Percentiles rank a stretch among this genome's conserved stretches.
Evolutionary conservation across 331 rosid genomes (phyloP).

Genomic region (Stylosanthes scabra): DNA sequence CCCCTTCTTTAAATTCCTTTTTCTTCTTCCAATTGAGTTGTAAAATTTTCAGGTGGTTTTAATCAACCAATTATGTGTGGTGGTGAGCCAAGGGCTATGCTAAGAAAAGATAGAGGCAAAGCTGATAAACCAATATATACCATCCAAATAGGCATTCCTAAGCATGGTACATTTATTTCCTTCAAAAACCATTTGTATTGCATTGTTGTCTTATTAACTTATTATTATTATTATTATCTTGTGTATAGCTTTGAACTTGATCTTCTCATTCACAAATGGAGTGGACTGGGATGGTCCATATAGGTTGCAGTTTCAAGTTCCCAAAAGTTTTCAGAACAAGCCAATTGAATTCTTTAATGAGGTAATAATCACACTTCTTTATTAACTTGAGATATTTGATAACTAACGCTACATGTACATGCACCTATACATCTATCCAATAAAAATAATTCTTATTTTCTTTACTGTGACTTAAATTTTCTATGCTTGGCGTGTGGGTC

Average conservation of each 20-base stretch:
- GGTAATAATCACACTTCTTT: conserved; percentile 42
- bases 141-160: conserved; percentile 95
- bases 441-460: too few species aligned
- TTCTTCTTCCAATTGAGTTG: neutral
- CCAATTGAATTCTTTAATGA: conserved; percentile 80
- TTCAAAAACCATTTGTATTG: neutral
- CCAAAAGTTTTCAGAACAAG: conserved; percentile 67
- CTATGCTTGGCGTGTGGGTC: too few species aligned
- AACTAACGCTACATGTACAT: too few species aligned
- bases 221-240: neutral
- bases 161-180: conserved; percentile 56
- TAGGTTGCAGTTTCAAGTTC: conserved; percentile 77
- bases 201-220: conserved; percentile 8
- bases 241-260: conserved; percentile 71
- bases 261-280: conserved; percentile 97
- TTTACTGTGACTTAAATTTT: too few species aligned
- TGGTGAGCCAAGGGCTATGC: conserved; percentile 94
- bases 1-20: too few species aligned
- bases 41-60: conserved; percentile 73
- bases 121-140: conserved; percentile 81
- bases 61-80: conserved; percentile 99
- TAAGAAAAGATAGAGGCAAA: conserved; percentile 75
- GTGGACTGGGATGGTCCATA: conserved; percentile 98
- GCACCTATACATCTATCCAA: too few species aligned
- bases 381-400: too few species aligned